Evolutionary conservation across 495 filamentous ascomycete species (phyloP), one percentile per base, ranked within the genome.

Genomic region (Neurospora cerealis): DNA sequence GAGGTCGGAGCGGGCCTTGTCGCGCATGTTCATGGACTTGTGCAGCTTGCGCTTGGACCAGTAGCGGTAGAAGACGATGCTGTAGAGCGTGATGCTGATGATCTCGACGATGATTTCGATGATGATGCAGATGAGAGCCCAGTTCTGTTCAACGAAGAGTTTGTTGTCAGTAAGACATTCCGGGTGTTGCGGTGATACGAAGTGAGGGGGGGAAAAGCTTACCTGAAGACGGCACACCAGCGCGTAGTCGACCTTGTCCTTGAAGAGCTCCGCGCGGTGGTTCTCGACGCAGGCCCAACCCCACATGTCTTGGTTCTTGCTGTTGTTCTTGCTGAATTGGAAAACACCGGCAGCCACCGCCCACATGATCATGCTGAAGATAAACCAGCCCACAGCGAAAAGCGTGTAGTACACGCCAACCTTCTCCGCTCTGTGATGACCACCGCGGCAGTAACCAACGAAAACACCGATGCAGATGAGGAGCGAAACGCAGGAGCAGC

Each of bases 141-240:
- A 99, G 83, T 97, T 93, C 92, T 97, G 78, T 42, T 73, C 41
- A 19, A 70, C 28, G 0, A 32, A 32, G 2, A 34, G 24, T 60
- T 60, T 60, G 21, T 60, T 28, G 73, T 76, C 79, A 84, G 81
- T 54, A 42, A 70, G 9, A 66, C 54, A 66, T 66, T 36, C 28
- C 54, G 54, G 54, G 54, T 66, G 54, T 66, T 28, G 28, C 44
- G n/a, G 38, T 28, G 24, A 8, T 24, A 36, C 40, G 13, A 74
- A 48, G 11, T 46, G 5, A 39, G 38, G 34, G 38, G 39, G 42
- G 17, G 46, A 21, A 39, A 24, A 44, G 77, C 89, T 83, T 84
- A 94, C 93, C 88, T 96, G 93, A 74, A 98, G 88, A 79, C 96
- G 93, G 86, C 96, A 99, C 78, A 98, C 87, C n/a, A 99, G 90